Percentiles rank a stretch among this genome's conserved stretches.
Evolutionary conservation across 2,329 filamentous ascomycete species (phyloP).

Genomic region (Byssoonygena ceratinophila): DNA sequence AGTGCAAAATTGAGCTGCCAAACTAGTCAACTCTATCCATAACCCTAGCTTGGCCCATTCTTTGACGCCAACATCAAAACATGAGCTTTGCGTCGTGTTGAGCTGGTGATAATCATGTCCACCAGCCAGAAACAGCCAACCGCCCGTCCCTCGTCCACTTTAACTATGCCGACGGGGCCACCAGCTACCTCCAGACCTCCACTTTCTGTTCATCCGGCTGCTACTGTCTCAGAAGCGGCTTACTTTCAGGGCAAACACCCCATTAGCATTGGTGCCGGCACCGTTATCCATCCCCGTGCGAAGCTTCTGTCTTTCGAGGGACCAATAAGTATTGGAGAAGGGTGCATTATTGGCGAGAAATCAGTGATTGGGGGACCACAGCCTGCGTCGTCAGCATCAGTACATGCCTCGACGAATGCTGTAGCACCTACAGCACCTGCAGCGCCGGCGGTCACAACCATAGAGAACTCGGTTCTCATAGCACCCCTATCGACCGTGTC

Average conservation of each 20-base stretch:
- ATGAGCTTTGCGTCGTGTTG: background rate
- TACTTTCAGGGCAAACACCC: constrained; percentile 55
- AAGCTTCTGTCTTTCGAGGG: constrained; percentile 68
- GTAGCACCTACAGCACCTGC: constrained; percentile 7
- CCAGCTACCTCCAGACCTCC: constrained; percentile 25
- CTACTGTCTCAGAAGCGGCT: constrained; percentile 32
- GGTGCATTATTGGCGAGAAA: constrained; percentile 69
- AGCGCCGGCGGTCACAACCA: constrained; percentile 21
- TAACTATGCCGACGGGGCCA: constrained; percentile 16
- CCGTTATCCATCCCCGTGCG: constrained; percentile 75
- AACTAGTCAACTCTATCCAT: too few species aligned
- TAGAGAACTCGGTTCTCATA: constrained; percentile 33
- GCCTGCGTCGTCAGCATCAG: constrained; percentile 1
- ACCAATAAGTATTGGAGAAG: constrained; percentile 67
- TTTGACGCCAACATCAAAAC: background rate
- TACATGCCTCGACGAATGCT: background rate
- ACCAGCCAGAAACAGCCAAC: constrained; percentile 14
- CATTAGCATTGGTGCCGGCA: constrained; percentile 66
- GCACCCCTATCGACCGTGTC: constrained; percentile 30
- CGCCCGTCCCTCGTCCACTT: constrained; percentile 21
- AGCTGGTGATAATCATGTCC: background rate
- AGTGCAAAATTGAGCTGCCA: background rate
- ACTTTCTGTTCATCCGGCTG: constrained; percentile 28
- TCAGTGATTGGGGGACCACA: constrained; percentile 38
- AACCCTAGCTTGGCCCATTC: background rate